Evolutionary conservation across 2,329 filamentous ascomycete species (phyloP), one percentile per base, ranked within the genome.

Genomic region (Aspergillus sp.): DNA sequence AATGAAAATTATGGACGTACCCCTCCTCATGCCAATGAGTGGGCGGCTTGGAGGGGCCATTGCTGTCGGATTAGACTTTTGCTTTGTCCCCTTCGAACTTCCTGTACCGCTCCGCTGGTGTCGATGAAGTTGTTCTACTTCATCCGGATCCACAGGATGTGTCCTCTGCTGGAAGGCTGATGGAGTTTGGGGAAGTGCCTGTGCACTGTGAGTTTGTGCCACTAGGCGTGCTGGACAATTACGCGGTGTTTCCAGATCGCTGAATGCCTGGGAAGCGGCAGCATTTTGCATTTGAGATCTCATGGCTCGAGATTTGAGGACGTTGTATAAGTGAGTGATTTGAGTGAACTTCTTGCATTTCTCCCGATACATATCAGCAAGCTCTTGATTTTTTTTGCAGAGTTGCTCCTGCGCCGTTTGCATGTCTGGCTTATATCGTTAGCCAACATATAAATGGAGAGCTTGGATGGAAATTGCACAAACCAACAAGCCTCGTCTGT

Each of bases 331-430:
- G 59, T 82, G 82, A 49, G 91, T 89, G 3, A 85, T 83, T 59
- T 91, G 87, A 5, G 86, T 74, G 3, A 90, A 81, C 57, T 87
- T 89, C 47, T 83, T 86, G 63, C 78, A 85, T 70, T 93, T 95
- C 20, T 92, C 88, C 55, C 83, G 83, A 65, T 86, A 87, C 4
- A 85, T 81, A 20, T 85, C 81, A 4, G 80, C 77, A 1, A 96
- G 76, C 36, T 93, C 89, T 17, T 90, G 83, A 61, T 92, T 90
- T 72, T 90, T 92, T 48, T 83, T 82, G 51, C 85, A 80, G 11
- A 93, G 76, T 8, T 78, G 77, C 20, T 87, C 83, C 53, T 89
- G 85, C 32, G 90, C 85, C 8, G 79, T 66, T 55, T 84, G 80
- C 74, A 90, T 80, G 36, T 76, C 81, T 86, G 8, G 12, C 20